Evolutionary conservation across 768 basidiomycete species (phyloP).

Genomic region (Xanthoconium purpureum): DNA sequence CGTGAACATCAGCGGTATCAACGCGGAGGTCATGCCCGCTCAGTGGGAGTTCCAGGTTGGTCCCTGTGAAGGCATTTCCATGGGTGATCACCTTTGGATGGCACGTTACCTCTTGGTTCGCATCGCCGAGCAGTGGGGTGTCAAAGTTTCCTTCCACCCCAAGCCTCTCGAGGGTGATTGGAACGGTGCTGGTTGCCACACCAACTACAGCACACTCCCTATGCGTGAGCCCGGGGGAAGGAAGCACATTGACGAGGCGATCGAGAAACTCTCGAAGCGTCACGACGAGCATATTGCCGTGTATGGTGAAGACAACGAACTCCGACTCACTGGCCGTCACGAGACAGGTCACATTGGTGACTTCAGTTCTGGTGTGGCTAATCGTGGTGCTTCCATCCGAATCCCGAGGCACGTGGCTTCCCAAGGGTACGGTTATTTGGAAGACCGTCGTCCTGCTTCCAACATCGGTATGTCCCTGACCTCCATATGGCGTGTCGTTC

Average conservation of each 20-base stretch:
- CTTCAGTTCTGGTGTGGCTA: conserved; percentile 95
- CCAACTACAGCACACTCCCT: conserved; percentile 92
- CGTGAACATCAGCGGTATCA: conserved; percentile 98
- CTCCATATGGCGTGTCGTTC: background rate
- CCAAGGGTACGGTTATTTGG: conserved; percentile 93
- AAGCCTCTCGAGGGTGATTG: conserved; percentile 96
- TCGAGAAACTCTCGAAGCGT: conserved; percentile 86
- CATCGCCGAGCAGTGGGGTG: conserved; percentile 95
- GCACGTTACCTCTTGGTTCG: conserved; percentile 94
- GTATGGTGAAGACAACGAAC: conserved; percentile 97
- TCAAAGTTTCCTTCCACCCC: conserved; percentile 99
- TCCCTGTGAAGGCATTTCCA: conserved; percentile 94
- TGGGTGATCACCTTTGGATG: conserved; percentile 99
- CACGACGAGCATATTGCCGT: conserved; percentile 96
- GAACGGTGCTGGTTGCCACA: conserved; percentile 99
- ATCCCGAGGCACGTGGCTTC: conserved; percentile 91
- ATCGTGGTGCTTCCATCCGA: conserved; percentile 96
- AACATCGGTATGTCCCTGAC: conserved; percentile 70
- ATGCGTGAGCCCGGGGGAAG: conserved; percentile 96
- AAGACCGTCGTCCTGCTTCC: conserved; percentile 96
- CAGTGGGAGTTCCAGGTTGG: conserved; percentile 99
- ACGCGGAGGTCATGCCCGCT: conserved; percentile 99
- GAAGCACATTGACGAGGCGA: conserved; percentile 87
- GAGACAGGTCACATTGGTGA: conserved; percentile 92
- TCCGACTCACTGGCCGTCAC: conserved; percentile 92